Conservation (phyloP, 345 rosid genomes). For the Erodium maritimum region DNA sequence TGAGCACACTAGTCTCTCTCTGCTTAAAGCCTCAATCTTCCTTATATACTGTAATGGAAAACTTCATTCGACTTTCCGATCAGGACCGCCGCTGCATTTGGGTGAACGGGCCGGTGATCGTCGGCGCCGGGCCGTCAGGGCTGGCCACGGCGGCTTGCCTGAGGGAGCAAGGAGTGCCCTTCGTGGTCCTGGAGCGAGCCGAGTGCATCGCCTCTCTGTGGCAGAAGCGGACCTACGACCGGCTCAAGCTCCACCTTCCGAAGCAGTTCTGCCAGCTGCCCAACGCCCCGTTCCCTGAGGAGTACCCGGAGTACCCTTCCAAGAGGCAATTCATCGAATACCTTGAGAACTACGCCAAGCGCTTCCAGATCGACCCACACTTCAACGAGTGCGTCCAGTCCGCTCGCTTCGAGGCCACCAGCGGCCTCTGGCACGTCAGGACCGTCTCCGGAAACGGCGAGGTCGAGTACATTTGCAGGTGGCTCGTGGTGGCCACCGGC, state of each 20-base stretch:
- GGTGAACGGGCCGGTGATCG: conserved; percentile 35
- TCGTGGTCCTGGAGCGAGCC: conserved; percentile 32
- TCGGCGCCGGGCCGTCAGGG: conserved; percentile 36
- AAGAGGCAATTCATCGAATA: conserved; percentile 31
- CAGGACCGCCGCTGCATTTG: conserved; percentile 19
- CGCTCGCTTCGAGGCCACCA: conserved; percentile 24
- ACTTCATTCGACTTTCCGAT: conserved; percentile 1
- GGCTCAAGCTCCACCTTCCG: conserved; percentile 44
- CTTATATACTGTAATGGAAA: too few relatives aligned
- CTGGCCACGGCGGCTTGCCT: conserved; percentile 35
- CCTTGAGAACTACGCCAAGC: conserved; percentile 33
- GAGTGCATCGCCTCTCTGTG: conserved; percentile 39
- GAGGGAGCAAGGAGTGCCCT: conserved; percentile 34
- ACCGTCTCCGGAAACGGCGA: conserved; percentile 15
- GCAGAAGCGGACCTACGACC: conserved; percentile 38
- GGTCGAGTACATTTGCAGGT: conserved; percentile 36
- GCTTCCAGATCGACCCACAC: conserved; percentile 24
- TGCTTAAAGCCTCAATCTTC: too few relatives aligned
- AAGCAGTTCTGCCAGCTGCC: conserved; percentile 46
- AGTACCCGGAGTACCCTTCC: conserved; percentile 30
- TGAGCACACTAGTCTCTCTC: neutral
- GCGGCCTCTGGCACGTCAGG: conserved; percentile 34
- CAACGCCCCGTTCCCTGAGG: conserved; percentile 31
- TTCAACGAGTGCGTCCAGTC: conserved; percentile 31
- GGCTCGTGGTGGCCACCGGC: conserved; percentile 50